Evolutionary conservation across 768 basidiomycete genomes (phyloP).

Genomic region (Tulasnella sp.): DNA sequence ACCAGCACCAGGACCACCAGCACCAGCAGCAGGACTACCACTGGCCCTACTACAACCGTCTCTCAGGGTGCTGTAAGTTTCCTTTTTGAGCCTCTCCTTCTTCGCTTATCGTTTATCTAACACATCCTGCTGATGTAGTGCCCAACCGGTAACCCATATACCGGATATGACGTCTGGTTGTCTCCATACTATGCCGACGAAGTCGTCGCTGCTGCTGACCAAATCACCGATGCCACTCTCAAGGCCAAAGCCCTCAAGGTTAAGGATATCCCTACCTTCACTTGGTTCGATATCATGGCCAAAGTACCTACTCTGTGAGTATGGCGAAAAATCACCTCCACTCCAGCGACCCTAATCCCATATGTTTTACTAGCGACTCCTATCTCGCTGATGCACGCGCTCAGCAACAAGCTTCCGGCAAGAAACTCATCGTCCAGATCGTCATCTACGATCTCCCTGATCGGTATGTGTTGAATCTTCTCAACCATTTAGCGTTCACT

Average conservation of each 20-base stretch:
- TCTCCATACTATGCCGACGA: slow-evolving; percentile 46
- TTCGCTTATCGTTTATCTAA: no score
- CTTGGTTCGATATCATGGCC: slow-evolving; percentile 44
- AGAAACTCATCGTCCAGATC: slow-evolving; percentile 34
- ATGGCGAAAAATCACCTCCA: background rate
- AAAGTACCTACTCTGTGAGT: slow-evolving; percentile 36
- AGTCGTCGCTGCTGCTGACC: slow-evolving; percentile 36
- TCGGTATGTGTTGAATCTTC: slow-evolving; percentile 21
- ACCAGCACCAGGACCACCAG: slow-evolving; percentile 15
- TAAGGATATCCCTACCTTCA: slow-evolving; percentile 47
- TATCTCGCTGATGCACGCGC: slow-evolving; percentile 27
- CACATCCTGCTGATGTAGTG: slow-evolving; percentile 24
- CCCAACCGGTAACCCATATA: slow-evolving; percentile 40
- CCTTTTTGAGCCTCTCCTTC: background rate
- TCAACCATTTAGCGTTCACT: background rate
- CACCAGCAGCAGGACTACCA: slow-evolving; percentile 17
- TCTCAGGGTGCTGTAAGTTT: background rate
- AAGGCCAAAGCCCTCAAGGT: slow-evolving; percentile 40
- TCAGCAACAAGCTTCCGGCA: slow-evolving; percentile 30
- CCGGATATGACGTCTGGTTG: slow-evolving; percentile 39
- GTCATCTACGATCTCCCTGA: slow-evolving; percentile 45
- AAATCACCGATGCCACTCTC: slow-evolving; percentile 38
- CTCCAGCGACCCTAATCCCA: no score
- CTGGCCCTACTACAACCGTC: slow-evolving; percentile 13
- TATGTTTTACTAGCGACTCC: background rate